phyloP scores from a whole-genome alignment of 495 filamentous ascomycete species.

The Lichenothelia convexa region DNA sequence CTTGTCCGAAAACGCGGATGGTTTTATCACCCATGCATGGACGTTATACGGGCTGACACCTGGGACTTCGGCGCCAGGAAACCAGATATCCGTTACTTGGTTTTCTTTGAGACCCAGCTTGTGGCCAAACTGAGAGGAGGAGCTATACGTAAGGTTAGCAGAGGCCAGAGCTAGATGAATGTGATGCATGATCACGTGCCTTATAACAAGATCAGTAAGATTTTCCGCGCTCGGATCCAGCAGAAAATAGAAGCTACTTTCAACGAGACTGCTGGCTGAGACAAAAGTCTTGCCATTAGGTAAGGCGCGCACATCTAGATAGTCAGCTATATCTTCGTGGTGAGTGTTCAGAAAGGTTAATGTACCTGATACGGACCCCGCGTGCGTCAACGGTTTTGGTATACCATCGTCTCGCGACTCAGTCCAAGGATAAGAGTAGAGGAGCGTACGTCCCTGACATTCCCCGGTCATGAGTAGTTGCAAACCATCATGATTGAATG shows the following conservation, averaged over 20 bases:
- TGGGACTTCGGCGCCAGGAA: slow-evolving; percentile 16
- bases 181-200: slow-evolving; percentile 41
- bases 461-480: not conserved
- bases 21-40: slow-evolving; percentile 42
- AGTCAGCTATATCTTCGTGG: no score
- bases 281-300: slow-evolving; percentile 17
- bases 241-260: slow-evolving; percentile 19
- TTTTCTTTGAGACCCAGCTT: slow-evolving; percentile 37
- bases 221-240: slow-evolving; percentile 4
- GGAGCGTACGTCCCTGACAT: not conserved
- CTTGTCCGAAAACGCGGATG: slow-evolving; percentile 25
- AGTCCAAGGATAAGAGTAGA: no score
- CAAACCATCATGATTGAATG: not conserved
- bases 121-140: slow-evolving; percentile 46
- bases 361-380: no score
- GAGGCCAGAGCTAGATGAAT: slow-evolving; percentile 34
- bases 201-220: slow-evolving; percentile 13
- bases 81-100: slow-evolving; percentile 26
- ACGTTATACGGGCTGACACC: slow-evolving; percentile 16
- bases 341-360: no score
- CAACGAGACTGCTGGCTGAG: slow-evolving; percentile 19
- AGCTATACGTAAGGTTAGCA: no score
- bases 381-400: no score
- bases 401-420: no score
- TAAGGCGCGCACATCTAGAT: slow-evolving; percentile 3